Evolutionary conservation across 352 stramenopile genomes (phyloP), one percentile per base, ranked within the genome.

Genomic region (Phytophthora multivora): DNA sequence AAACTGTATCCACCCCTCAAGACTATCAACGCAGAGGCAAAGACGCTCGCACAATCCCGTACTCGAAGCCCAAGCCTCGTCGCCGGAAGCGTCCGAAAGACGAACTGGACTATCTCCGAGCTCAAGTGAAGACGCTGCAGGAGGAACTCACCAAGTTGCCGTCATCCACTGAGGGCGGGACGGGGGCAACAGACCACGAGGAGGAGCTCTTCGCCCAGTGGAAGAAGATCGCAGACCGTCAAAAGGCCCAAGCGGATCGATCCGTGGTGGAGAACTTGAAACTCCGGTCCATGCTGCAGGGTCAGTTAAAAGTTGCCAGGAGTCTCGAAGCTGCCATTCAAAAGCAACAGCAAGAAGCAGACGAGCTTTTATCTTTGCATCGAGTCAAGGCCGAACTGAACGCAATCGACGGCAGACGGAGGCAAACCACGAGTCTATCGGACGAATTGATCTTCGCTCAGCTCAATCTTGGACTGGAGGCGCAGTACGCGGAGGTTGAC

Each of bases 61-160:
- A 67, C 42, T 18, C 25, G 2, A 59, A 49, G 15, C 26, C 51
- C 10, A 72, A 60, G 40, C 53, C 42, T 28, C 63, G 59, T 40
- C 58, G 64, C 5, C 48, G 68, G 2, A 77, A 71, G 16, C 58
- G 68, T 0, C 68, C 63, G 26, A 77, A 73, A 47, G 63, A 77
- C 40, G 68, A 77, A 47, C 51, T 77, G 21, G 63, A 77, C 21
- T 73, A 77, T 47, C 48, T 77, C 2, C 58, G 68, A 45, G 35
- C 28, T 16, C 50, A 66, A 18, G 54, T 73, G 25, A 43, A 16
- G 33, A 56, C 57, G 18, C 33, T 77, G 11, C 49, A 76, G 35
- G 56, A 68, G 5, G 50, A 73, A 51, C 63, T 77, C 16, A 18
- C 16, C 39, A 59, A 74, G 9, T 12, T 74, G 16, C 58, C 55